Percentiles rank a stretch among this genome's conserved stretches.
phyloP scores from a whole-genome alignment of 257 asterid species.

The Echites panduratus region DNA sequence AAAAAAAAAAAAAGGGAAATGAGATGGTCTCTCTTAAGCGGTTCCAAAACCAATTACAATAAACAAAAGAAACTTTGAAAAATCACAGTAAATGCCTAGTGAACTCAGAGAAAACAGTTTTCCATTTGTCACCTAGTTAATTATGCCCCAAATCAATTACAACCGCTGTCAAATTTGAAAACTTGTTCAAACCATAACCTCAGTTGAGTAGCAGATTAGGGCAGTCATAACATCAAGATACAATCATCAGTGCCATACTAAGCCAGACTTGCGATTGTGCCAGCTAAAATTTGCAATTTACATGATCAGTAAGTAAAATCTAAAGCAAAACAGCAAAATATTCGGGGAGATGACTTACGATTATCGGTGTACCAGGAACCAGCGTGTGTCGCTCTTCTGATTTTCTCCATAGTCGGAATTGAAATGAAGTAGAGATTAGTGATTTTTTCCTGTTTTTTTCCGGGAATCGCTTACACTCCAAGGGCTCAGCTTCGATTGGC shows the following conservation, averaged over 20 bases:
- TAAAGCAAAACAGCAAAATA: neutral
- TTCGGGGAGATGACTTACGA: slow-evolving; percentile 40
- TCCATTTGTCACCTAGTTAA: neutral
- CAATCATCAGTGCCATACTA: neutral
- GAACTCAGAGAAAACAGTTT: neutral
- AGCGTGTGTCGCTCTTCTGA: slow-evolving; percentile 87
- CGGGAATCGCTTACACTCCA: slow-evolving; percentile 17
- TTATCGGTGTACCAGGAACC: slow-evolving; percentile 98
- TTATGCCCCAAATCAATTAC: neutral
- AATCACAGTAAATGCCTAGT: neutral
- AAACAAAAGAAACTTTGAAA: neutral
- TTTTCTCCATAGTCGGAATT: slow-evolving; percentile 47
- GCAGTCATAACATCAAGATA: too few relatives aligned
- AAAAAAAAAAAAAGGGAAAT: too few relatives aligned
- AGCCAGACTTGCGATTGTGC: neutral
- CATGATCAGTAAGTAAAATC: neutral
- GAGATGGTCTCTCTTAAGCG: too few relatives aligned
- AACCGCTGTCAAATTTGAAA: neutral
- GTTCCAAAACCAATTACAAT: too few relatives aligned
- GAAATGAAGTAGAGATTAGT: neutral
- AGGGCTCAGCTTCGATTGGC: neutral
- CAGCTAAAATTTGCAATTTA: neutral
- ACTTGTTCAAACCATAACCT: neutral
- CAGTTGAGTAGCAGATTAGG: neutral
- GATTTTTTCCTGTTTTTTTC: neutral